phyloP scores from a whole-genome alignment of 306 rosid species.

The Prunus persica region DNA sequence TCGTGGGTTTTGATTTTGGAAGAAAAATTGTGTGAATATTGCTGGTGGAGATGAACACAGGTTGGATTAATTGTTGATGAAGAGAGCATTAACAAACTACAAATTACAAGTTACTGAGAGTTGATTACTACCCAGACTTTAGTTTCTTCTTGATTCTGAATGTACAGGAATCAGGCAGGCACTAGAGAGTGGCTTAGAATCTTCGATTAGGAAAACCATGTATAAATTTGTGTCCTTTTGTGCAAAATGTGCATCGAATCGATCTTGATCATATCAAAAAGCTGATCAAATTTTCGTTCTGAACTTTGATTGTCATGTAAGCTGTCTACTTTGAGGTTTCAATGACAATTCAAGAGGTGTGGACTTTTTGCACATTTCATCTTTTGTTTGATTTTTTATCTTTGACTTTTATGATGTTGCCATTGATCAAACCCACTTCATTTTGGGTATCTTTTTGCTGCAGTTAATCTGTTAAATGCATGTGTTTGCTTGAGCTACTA shows the following conservation, averaged over 20 bases:
- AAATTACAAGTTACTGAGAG: neutral
- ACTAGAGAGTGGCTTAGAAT: neutral
- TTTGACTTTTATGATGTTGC: neutral
- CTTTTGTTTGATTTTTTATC: neutral
- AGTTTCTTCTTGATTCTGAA: conserved; percentile 13
- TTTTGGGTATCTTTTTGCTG: neutral
- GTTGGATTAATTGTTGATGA: neutral
- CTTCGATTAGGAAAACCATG: neutral
- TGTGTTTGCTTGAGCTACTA: too few species aligned
- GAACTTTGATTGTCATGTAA: too few species aligned
- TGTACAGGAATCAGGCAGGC: conserved; percentile 3
- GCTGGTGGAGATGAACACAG: neutral
- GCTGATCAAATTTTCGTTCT: neutral
- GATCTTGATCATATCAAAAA: neutral
- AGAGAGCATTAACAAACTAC: neutral
- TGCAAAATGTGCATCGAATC: neutral
- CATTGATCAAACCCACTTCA: neutral
- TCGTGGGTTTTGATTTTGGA: neutral
- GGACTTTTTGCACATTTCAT: neutral
- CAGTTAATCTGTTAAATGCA: neutral
- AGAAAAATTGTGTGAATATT: neutral
- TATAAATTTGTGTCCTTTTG: neutral
- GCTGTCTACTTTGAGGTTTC: neutral
- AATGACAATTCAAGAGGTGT: neutral
- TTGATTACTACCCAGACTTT: neutral